Base-by-base conservation (phyloP, 345 rosid species). In the Boechera divaricarpa region DNA sequence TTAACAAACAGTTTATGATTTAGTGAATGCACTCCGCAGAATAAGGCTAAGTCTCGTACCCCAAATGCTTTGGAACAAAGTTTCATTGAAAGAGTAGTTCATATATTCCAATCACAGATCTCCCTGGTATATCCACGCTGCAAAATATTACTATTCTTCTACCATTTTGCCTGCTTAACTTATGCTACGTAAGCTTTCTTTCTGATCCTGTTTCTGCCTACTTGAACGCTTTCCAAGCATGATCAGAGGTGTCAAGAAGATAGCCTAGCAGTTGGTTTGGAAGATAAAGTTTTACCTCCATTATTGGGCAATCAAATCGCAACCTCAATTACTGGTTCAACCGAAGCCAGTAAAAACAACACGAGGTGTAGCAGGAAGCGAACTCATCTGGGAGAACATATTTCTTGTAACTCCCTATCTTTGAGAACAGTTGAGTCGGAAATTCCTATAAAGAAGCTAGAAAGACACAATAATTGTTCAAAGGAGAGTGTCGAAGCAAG, bases 71-170 rank as follows among this genome's bases (percentile, higher is more conserved):
- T 74, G 44, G 85, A 80, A 55, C 81, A 79, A 64, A 80, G 71
- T 33, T 89, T 92, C 74, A 74, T 85, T 63, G 77, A 78, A 73
- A 79, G 83, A 81, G 86, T 87, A 4, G 77, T 88, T 61, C 78
- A 81, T 57, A 63, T 57, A 76, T 86, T 88, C 52, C 81, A 79
- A 66, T 80, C 87, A 74, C 84, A 77, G 73, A 56, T 78, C 74
- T 83, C 86, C 52, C 74, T 55, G 93, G 98, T 94, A 86, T 65
- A 81, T 80, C 63, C 69, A 54, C 49, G 5, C 74, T 49, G 39
- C 78, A 35, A 66, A 51, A 69, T 68, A 58, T 57, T 67, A 29
- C 73, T 61, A 32, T 36, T 33, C 39, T 61, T 39, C 31, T 63
- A 47, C 51, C 33, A 55, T 61, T 67, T 49, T 76, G 59, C 69